phyloP scores from a whole-genome alignment of 2,329 filamentous ascomycete species.

The Fusarium sp. region DNA sequence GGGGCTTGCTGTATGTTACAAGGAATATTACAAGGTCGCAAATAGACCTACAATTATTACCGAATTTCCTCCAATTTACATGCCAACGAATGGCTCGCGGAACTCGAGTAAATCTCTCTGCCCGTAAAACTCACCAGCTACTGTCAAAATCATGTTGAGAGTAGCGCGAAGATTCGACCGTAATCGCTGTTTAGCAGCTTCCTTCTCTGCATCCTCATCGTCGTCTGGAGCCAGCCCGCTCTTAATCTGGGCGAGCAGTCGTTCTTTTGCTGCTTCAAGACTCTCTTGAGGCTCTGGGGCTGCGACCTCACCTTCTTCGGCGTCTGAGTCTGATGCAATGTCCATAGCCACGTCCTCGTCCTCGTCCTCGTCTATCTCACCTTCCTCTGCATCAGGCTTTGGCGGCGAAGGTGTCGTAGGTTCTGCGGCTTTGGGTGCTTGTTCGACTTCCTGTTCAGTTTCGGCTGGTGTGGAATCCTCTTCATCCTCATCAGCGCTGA shows the following conservation, averaged over 20 bases:
- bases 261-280: constrained; percentile 61
- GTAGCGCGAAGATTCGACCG: constrained; percentile 72
- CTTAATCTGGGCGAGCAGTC: constrained; percentile 60
- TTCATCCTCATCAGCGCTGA: constrained; percentile 32
- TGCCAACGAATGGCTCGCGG: constrained; percentile 68
- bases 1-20: constrained; percentile 27
- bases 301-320: constrained; percentile 52
- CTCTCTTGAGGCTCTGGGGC: constrained; percentile 46
- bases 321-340: constrained; percentile 49
- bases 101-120: constrained; percentile 86
- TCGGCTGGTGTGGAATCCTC: constrained; percentile 13
- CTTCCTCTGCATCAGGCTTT: constrained; percentile 39
- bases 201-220: constrained; percentile 46
- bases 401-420: background rate
- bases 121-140: constrained; percentile 89
- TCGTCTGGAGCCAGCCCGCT: constrained; percentile 31
- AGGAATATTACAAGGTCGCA: constrained; percentile 27
- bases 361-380: constrained; percentile 44
- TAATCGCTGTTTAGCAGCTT: constrained; percentile 48
- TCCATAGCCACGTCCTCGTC: constrained; percentile 58
- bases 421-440: background rate
- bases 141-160: constrained; percentile 89
- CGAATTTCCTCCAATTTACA: constrained; percentile 46
- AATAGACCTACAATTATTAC: constrained; percentile 18
- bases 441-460: constrained; percentile 20